Evolutionary conservation across 768 basidiomycete genomes (phyloP).

Genomic region (Collybiopsis luxurians): DNA sequence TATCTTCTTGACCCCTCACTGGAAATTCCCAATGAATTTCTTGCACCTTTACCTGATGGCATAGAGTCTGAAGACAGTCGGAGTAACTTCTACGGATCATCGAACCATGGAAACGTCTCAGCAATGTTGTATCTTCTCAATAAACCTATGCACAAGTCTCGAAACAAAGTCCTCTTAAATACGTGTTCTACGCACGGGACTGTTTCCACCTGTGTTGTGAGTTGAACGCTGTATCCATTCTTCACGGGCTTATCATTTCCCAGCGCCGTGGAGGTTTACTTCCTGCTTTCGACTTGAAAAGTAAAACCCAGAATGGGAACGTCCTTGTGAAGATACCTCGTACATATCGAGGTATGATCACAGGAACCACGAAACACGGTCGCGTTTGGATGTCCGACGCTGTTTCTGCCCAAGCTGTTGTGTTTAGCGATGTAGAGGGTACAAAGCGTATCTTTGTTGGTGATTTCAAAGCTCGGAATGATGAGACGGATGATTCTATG

Average conservation of each 20-base stretch:
- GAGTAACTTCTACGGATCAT: constrained; percentile 33
- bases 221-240: not conserved
- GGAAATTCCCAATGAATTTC: constrained; percentile 31
- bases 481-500: constrained; percentile 36
- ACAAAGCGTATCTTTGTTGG: constrained; percentile 36
- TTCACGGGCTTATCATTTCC: not conserved
- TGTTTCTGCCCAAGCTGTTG: constrained; percentile 20
- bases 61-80: constrained; percentile 37
- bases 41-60: constrained; percentile 33
- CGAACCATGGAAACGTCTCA: constrained; percentile 31
- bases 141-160: not conserved
- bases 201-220: constrained; percentile 21
- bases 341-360: constrained; percentile 35
- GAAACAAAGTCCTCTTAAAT: constrained; percentile 12
- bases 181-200: constrained; percentile 25
- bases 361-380: constrained; percentile 26
- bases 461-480: constrained; percentile 19
- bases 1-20: constrained; percentile 45
- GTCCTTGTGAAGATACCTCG: constrained; percentile 35
- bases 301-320: constrained; percentile 24
- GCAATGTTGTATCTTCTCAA: constrained; percentile 37
- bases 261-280: constrained; percentile 11
- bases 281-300: constrained; percentile 20
- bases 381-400: constrained; percentile 26
- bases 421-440: constrained; percentile 29